Evolutionary conservation across 306 rosid species (phyloP).

Genomic region (Fragaria iinumae): DNA sequence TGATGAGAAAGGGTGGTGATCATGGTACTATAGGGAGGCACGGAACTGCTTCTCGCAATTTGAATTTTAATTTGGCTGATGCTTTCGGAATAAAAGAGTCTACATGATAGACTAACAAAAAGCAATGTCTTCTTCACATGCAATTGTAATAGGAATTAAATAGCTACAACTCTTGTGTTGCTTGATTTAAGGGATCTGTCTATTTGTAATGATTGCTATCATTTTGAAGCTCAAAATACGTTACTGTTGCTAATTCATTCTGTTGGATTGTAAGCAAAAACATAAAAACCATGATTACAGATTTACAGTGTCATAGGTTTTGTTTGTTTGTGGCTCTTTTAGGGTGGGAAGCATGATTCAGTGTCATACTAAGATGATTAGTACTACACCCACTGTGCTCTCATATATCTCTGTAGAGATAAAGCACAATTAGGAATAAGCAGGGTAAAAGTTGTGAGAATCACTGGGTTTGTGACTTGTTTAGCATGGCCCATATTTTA

Average conservation of each 20-base stretch:
- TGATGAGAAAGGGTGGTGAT: constrained; percentile 84
- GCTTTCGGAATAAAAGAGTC: constrained; percentile 63
- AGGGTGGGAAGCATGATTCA: no score
- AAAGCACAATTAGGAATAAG: no score
- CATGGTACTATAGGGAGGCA: constrained; percentile 41
- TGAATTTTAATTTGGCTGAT: constrained; percentile 73
- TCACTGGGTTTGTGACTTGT: no score
- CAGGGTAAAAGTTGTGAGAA: no score
- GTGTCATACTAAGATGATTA: no score
- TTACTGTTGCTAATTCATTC: no score
- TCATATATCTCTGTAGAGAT: no score
- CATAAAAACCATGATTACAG: no score
- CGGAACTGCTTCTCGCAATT: constrained; percentile 65
- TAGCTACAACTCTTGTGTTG: background rate
- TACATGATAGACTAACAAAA: constrained; percentile 34
- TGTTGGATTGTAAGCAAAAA: background rate
- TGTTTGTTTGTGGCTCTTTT: no score
- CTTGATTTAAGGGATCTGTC: background rate
- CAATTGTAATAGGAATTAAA: background rate
- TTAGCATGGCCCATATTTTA: no score
- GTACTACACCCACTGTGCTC: no score
- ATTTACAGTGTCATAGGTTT: no score
- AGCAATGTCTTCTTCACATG: constrained; percentile 29
- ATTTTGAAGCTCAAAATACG: background rate
- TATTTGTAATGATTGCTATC: background rate